Percentiles rank a stretch among this genome's conserved stretches.
phyloP scores from a whole-genome alignment of 1,139 yeast species.

The Taphrina pruni region DNA sequence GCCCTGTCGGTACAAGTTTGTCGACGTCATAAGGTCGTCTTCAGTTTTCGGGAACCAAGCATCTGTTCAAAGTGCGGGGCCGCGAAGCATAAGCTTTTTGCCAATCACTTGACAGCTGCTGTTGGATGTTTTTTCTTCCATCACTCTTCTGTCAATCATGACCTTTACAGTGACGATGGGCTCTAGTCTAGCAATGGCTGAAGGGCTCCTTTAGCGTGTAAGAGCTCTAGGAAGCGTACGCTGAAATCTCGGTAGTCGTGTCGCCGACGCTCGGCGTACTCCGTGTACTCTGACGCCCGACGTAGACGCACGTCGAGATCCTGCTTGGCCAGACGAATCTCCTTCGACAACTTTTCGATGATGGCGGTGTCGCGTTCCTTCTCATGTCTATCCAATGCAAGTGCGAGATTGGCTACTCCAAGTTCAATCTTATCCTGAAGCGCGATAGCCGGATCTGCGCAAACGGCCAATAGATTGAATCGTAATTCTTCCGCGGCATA shows the following conservation, averaged over 20 bases:
- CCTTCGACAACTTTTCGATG: constrained; percentile 2
- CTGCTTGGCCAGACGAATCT: not conserved
- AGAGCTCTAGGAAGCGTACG: not conserved
- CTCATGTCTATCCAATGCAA: not conserved
- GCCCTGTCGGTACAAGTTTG: not conserved
- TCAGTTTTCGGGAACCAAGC: not conserved
- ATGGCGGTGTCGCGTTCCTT: not conserved
- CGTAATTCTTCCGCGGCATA: constrained; percentile 61
- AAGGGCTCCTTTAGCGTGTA: constrained; percentile 21
- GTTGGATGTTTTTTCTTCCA: no score
- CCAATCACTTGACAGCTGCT: not conserved
- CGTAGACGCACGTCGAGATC: not conserved
- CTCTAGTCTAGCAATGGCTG: constrained; percentile 1
- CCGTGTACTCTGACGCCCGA: constrained; percentile 1
- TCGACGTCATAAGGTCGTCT: constrained; percentile 6
- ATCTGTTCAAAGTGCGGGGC: not conserved
- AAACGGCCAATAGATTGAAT: constrained; percentile 64
- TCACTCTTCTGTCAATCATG: no score
- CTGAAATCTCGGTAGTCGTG: constrained; percentile 26
- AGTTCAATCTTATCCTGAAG: constrained; percentile 9
- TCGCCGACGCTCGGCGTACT: constrained; percentile 17
- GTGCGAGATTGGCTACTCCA: not conserved
- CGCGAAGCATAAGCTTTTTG: constrained; percentile 3
- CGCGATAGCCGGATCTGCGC: constrained; percentile 58
- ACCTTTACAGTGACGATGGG: not conserved